Evolutionary conservation across 2,329 filamentous ascomycete genomes (phyloP), one percentile per base, ranked within the genome.

Genomic region (Helminthosporium solani): DNA sequence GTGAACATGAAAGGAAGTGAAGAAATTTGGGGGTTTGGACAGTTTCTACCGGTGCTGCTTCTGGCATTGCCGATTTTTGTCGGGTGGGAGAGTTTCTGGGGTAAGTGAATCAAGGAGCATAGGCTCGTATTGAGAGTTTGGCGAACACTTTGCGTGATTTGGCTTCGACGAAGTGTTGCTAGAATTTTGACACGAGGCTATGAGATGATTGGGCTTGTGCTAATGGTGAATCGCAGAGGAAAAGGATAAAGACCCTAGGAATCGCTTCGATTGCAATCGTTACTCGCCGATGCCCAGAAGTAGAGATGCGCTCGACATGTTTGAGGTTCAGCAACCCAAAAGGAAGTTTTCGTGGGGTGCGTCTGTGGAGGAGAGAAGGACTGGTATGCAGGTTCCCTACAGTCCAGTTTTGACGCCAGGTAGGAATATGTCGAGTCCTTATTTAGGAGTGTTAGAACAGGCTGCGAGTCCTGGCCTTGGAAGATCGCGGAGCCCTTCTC

Each of bases 81-180:
- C 11, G 63, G 62, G 6, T 65, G 63, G 63, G 63, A 67, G 43
- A 63, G 56, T 42, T 58, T 58, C 33, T 56, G 56, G 56, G 53
- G 48, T 44, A 36, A 46, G 38, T 49, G 14, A 8, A 33, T 33
- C n/a, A 5, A 33, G 31, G 4, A 5, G 5, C 6, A 33, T 14
- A 33, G 16, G 2, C 9, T 25, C 23, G 23, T 5, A 9, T 5
- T 9, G 23, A 25, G 9, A 25, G 23, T 25, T 25, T 25, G 23
- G 23, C 23, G 23, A n/a, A 25, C 23, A 9, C 23, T 25, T 25
- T 9, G 23, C 23, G 23, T 25, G 23, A 9, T 25, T 25, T 25
- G 23, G 23, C 5, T 9, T 25, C 6, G 23, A 9, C 23, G 23
- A 9, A 25, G 23, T 9, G 9, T 5, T 9, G 23, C 23, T 5